A percentile compares a stretch with the other conserved stretches of the same genome.
Evolutionary conservation across 129 eudicot species (phyloP).

Genomic region (Flaveria robusta): DNA sequence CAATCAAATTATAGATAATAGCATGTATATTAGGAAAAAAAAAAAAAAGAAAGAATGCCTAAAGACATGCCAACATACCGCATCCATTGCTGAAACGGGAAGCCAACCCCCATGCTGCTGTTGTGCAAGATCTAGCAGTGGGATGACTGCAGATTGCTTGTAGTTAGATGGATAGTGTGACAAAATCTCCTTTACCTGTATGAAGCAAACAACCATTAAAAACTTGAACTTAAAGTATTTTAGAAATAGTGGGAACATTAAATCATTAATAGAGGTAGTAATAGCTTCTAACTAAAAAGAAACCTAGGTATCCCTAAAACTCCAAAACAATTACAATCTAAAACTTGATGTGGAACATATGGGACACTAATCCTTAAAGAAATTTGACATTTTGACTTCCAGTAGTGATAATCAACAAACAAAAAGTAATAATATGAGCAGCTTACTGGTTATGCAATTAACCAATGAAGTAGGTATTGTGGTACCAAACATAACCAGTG

Average conservation of each 20-base stretch:
- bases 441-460: neutral
- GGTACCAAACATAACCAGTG: neutral
- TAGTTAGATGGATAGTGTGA: constrained; percentile 96
- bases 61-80: constrained; percentile 39
- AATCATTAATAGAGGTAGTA: neutral
- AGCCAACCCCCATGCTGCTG: constrained; percentile 99
- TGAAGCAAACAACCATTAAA: constrained; percentile 11
- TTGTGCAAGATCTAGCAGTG: constrained; percentile 96
- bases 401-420: constrained; percentile 14
- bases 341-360: neutral
- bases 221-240: neutral
- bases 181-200: constrained; percentile 81
- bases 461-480: neutral
- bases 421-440: neutral
- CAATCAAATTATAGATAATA: neutral
- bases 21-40: neutral
- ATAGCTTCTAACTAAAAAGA: neutral
- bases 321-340: neutral
- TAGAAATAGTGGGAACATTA: neutral
- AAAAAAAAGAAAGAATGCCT: neutral
- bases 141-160: constrained; percentile 99
- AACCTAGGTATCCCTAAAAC: neutral
- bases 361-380: neutral
- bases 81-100: constrained; percentile 99
- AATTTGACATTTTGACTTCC: neutral